Evolutionary conservation across 306 rosid species (phyloP).

Genomic region (Dryas drummondii): DNA sequence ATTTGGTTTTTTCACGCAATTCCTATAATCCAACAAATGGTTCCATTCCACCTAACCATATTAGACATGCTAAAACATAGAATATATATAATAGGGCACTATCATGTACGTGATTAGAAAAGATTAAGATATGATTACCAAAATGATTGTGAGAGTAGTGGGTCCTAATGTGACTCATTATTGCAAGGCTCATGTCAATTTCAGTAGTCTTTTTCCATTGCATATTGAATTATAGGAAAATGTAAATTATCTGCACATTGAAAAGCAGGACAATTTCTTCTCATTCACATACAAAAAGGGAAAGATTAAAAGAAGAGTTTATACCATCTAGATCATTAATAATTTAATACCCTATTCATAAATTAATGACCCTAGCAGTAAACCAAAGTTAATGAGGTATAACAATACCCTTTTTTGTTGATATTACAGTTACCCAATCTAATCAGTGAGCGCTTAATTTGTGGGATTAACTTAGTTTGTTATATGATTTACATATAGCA

Average conservation of each 20-base stretch:
- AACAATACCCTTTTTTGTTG: background rate
- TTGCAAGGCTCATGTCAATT: background rate
- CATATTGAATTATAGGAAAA: background rate
- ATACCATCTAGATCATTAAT: background rate
- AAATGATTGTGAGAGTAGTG: slow-evolving; percentile 32
- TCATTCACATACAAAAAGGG: slow-evolving; percentile 2
- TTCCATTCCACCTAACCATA: slow-evolving; percentile 42
- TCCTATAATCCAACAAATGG: slow-evolving; percentile 25
- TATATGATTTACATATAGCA: slow-evolving; percentile 9
- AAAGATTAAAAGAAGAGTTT: background rate
- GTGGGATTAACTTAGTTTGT: slow-evolving; percentile 24
- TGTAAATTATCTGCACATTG: slow-evolving; percentile 1
- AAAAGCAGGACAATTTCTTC: background rate
- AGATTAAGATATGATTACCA: slow-evolving; percentile 8
- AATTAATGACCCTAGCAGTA: background rate
- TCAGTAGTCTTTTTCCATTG: slow-evolving; percentile 1
- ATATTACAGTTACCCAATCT: slow-evolving; percentile 11
- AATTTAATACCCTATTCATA: background rate
- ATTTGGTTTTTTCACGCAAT: slow-evolving; percentile 19
- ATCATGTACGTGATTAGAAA: slow-evolving; percentile 14
- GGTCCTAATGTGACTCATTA: slow-evolving; percentile 27
- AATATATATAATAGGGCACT: slow-evolving; percentile 1
- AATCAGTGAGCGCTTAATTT: slow-evolving; percentile 11
- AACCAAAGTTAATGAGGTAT: background rate
- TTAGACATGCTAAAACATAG: slow-evolving; percentile 20